phyloP scores from a whole-genome alignment of 2,329 filamentous ascomycete genomes.

The Cladophialophora yegresii region DNA sequence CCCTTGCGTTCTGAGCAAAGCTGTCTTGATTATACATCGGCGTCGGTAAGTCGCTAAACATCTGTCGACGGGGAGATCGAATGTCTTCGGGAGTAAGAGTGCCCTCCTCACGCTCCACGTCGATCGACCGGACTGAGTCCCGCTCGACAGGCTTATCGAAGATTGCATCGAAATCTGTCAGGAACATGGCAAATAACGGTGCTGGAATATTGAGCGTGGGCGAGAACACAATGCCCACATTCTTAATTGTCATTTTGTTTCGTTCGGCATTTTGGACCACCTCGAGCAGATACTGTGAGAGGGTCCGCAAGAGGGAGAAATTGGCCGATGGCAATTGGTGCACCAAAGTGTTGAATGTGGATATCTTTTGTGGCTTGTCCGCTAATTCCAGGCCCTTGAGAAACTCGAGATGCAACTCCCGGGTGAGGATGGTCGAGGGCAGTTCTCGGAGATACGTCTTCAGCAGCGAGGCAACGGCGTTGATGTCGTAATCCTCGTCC shows the following conservation, averaged over 20 bases:
- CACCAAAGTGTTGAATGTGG: slow-evolving; percentile 73
- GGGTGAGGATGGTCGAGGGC: slow-evolving; percentile 84
- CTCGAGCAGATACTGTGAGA: slow-evolving; percentile 84
- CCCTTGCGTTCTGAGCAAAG: slow-evolving; percentile 43
- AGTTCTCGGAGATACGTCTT: slow-evolving; percentile 93
- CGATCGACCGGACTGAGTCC: slow-evolving; percentile 18
- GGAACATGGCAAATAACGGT: slow-evolving; percentile 87
- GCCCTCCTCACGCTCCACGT: slow-evolving; percentile 43
- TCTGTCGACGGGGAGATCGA: slow-evolving; percentile 65
- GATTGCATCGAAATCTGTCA: slow-evolving; percentile 85
- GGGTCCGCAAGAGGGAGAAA: slow-evolving; percentile 74
- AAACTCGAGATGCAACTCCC: slow-evolving; percentile 88
- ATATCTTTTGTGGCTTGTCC: slow-evolving; percentile 73
- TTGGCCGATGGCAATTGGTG: slow-evolving; percentile 79
- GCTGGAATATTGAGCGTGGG: slow-evolving; percentile 95
- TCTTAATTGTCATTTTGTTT: slow-evolving; percentile 98
- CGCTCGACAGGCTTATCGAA: slow-evolving; percentile 66
- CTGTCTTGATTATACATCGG: slow-evolving; percentile 62
- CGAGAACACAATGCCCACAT: slow-evolving; percentile 97
- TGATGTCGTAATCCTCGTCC: slow-evolving; percentile 87
- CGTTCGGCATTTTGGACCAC: slow-evolving; percentile 86
- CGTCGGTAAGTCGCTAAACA: slow-evolving; percentile 67
- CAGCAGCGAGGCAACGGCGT: slow-evolving; percentile 89
- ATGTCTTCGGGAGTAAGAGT: slow-evolving; percentile 55
- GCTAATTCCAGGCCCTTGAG: slow-evolving; percentile 78